Percentiles rank a stretch among this genome's conserved stretches.
phyloP scores from a whole-genome alignment of 148 eudicot species.

The Salicornia ramosissima region DNA sequence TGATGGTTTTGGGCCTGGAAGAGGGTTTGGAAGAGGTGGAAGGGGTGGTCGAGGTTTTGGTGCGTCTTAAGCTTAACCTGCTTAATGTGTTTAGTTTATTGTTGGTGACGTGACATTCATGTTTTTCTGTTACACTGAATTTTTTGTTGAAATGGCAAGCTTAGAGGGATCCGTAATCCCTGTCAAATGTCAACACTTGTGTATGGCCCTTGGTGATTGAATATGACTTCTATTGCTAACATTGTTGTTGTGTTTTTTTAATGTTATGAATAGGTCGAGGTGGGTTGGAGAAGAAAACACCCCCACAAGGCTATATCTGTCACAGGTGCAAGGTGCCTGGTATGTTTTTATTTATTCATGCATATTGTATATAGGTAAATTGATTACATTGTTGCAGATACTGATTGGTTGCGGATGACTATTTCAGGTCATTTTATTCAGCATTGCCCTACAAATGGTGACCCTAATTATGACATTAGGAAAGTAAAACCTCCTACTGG shows the following conservation, averaged over 20 bases:
- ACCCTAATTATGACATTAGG: conserved; percentile 67
- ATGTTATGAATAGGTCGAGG: conserved; percentile 60
- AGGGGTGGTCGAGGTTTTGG: conserved; percentile 92
- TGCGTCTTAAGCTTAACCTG: conserved; percentile 26
- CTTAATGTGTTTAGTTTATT: neutral
- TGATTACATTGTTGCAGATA: conserved; percentile 11
- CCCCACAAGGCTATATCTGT: conserved; percentile 84
- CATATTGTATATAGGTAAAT: neutral
- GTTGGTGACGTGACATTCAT: neutral
- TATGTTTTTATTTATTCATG: conserved; percentile 26
- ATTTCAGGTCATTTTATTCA: conserved; percentile 88
- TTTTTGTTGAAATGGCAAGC: neutral
- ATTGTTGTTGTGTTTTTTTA: too few species aligned
- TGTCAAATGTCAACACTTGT: neutral
- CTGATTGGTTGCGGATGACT: conserved; percentile 1
- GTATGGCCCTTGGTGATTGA: neutral
- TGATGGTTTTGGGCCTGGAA: conserved; percentile 72
- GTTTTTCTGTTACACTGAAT: too few species aligned
- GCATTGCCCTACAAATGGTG: conserved; percentile 96
- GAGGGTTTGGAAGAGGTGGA: conserved; percentile 83
- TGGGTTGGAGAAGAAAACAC: conserved; percentile 65
- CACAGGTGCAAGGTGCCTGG: conserved; percentile 91
- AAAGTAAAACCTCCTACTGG: conserved; percentile 88
- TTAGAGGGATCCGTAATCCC: neutral
- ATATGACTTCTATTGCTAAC: neutral